Evolutionary conservation across 495 filamentous ascomycete genomes (phyloP), one percentile per base, ranked within the genome.

Genomic region (Aspergillus saccharolyticus): DNA sequence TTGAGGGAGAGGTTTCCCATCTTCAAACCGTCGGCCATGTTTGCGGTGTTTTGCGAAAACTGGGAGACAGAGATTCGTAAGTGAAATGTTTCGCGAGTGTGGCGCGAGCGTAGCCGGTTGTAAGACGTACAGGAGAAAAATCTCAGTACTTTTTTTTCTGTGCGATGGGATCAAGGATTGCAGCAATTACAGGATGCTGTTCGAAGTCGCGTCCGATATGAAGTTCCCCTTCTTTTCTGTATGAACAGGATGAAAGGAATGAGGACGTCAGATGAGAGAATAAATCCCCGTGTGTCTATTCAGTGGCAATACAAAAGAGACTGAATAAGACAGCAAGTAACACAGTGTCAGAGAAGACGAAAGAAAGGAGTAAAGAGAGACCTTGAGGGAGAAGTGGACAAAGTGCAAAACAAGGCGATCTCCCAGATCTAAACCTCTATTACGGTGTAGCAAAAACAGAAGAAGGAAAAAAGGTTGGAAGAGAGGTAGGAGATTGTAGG

Each of bases 1-100:
- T 82, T 82, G 63, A 96, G 79, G 70, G 80, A 87, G 67, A 96
- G 80, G 70, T 87, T 86, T 72, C 83, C 85, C 88, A 97, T 92
- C 73, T 91, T 90, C 63, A 98, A 85, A 78, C 95, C 86, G 74
- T 96, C 91, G 74, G 94, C 93, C 94, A 97, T 97, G 63, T 71
- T 85, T 78, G 66, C 69, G 78, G 60, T 71, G 52, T 56, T 58
- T 67, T 55, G 73, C 60, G 53, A 56, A 59, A 52, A 68, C 55
- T 21, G 21, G 12, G 10, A 53, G 60, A 16, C 42, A 12, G 53
- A 18, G n/a, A 54, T 15, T 20, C 55, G 55, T 64, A 49, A 58
- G 57, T 46, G 45, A 59, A 39, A 25, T 54, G 17, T 19, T 8
- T 18, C 42, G 22, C 50, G 21, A 24, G 20, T 49, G 58, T 44